Base-by-base conservation (phyloP, 176 grass and related monocot genomes). In the Aegilops sharonensis region DNA sequence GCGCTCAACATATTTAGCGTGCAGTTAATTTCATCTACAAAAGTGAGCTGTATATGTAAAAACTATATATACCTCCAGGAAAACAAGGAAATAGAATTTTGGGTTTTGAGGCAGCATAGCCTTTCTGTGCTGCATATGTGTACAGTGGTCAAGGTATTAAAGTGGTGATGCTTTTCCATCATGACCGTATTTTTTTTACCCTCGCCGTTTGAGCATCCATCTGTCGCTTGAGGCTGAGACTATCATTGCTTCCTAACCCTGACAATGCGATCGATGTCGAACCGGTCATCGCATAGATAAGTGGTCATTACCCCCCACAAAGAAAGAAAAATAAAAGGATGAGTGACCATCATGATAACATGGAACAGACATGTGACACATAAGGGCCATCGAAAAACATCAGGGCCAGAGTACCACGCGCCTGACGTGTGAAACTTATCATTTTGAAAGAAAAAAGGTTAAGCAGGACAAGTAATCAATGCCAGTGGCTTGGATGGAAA, bases 1-100 rank as follows among this genome's bases (percentile, higher is more conserved):
- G 27, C 27, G 27, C 27, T 27, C 1, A 27, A 27, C 27, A 27
- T 1, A 27, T 27, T 27, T 27, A 27, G 27, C 27, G 27, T 35
- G 34, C 34, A 35, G 34, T 35, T 35, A 35, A 35, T 35, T 35
- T 35, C 34, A 35, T 84, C 81, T 87, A 87, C 81, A 81, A 27
- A 91, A 75, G 59, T 70, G 89, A 84, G 48, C 20, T 75, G 60
- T 11, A 3, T 69, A 62, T 78, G n/a, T 72, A 25, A 35, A 35
- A 35, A 73, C 37, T 45, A 45, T 45, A n/a, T 45, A 8, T 77
- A 43, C 42, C 72, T 39, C 4, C 25, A 72, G 1, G 54, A 70
- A 77, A 86, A 24, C 7, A 24, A 45, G 3, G 47, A 50, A 68
- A 20, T 11, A 2, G 12, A 27, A 8, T 81, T 59, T 57, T 37